Evolutionary conservation across 179 eudicot species (phyloP).

Genomic region (Silene noctiflora): DNA sequence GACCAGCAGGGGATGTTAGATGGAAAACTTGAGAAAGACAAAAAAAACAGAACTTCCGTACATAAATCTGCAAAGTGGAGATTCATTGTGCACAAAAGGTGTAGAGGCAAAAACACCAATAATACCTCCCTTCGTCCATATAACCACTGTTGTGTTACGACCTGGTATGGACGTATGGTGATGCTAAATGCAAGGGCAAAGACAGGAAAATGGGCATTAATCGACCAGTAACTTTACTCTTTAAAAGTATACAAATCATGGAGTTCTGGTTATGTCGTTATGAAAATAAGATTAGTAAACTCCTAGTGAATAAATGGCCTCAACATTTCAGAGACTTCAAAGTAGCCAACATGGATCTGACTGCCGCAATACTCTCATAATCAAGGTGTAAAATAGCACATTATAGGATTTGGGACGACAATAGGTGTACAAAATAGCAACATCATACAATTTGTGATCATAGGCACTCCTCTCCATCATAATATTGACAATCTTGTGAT

Average conservation of each 20-base stretch:
- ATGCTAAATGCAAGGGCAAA: not conserved
- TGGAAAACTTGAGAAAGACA: not conserved
- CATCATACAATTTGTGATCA: not conserved
- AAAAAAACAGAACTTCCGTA: not conserved
- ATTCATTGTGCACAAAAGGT: conserved; percentile 2
- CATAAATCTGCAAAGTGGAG: not conserved
- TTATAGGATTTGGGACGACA: not conserved
- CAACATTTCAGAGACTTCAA: not conserved
- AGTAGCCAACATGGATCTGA: not conserved
- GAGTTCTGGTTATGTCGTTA: not conserved
- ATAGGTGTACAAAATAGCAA: not conserved
- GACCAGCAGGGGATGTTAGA: not conserved
- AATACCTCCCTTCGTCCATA: not conserved
- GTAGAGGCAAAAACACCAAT: not conserved
- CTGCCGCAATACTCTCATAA: not conserved
- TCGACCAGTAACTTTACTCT: not conserved
- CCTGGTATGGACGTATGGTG: not conserved
- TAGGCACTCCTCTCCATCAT: not conserved
- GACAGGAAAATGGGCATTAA: not conserved
- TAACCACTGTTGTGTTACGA: not conserved
- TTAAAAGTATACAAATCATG: not conserved
- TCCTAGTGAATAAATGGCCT: not conserved
- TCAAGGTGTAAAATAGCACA: not conserved
- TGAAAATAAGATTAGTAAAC: not conserved
- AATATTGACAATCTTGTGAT: not conserved